A percentile compares a stretch with the other conserved stretches of the same genome.
Conservation (phyloP, 1,139 yeast genomes). For the Diutina sp. region DNA sequence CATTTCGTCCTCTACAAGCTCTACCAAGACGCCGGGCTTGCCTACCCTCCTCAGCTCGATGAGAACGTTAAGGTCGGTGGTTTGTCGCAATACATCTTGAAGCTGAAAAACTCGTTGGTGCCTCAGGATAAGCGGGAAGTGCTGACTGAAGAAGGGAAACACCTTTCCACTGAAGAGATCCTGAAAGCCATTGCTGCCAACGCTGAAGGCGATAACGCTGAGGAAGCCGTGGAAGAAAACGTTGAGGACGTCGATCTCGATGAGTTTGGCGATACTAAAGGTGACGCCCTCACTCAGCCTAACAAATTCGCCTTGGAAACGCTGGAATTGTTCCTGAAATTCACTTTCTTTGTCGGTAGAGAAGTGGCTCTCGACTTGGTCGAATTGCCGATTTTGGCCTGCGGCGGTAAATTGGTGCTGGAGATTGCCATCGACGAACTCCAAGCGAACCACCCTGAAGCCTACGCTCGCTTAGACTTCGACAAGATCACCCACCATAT, state of each 20-base stretch:
- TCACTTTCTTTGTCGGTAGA: constrained; percentile 81
- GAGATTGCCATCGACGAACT: constrained; percentile 82
- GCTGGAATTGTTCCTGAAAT: constrained; percentile 55
- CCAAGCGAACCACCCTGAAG: constrained; percentile 25
- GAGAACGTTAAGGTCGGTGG: constrained; percentile 79
- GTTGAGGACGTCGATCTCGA: constrained; percentile 45
- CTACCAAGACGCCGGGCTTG: constrained; percentile 72
- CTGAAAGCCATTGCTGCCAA: constrained; percentile 35
- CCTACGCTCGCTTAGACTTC: constrained; percentile 40
- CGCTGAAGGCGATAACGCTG: constrained; percentile 22
- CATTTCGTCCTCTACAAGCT: constrained; percentile 80
- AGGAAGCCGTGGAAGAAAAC: constrained; percentile 24
- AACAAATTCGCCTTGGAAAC: constrained; percentile 45
- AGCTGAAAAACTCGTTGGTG: constrained; percentile 20
- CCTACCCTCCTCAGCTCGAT: constrained; percentile 86
- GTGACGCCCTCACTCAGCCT: constrained; percentile 78
- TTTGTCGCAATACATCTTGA: constrained; percentile 64
- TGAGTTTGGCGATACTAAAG: constrained; percentile 53
- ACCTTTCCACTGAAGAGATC: constrained; percentile 31
- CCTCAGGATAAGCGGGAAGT: constrained; percentile 16
- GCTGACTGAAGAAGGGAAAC: constrained; percentile 17
- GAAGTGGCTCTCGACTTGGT: constrained; percentile 90
- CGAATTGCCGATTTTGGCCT: constrained; percentile 76
- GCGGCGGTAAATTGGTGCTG: constrained; percentile 79
- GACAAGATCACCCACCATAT: constrained; percentile 81